Conservation (phyloP, 345 rosid genomes). For the Camelina neglecta region DNA sequence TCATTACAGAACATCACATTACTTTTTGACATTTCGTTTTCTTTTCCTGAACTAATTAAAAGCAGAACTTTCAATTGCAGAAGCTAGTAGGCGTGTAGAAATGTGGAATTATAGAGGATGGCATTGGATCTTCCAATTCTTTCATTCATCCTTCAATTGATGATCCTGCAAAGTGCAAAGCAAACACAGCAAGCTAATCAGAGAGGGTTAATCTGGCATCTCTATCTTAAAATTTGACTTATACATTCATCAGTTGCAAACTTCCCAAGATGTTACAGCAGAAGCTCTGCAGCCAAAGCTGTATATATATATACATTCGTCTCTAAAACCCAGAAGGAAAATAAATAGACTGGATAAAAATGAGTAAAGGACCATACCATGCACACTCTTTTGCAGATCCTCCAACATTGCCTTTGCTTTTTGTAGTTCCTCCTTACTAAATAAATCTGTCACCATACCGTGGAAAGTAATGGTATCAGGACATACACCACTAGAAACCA, state of each 20-base stretch:
- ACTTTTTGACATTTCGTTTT: too few species aligned
- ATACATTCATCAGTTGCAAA: background rate
- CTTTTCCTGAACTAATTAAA: too few species aligned
- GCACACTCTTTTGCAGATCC: conserved; percentile 2
- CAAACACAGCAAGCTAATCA: background rate
- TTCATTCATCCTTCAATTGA: background rate
- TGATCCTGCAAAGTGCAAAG: conserved; percentile 22
- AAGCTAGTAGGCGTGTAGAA: background rate
- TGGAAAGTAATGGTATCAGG: background rate
- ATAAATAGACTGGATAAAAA: background rate
- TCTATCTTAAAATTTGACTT: background rate
- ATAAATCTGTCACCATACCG: background rate
- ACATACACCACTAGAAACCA: conserved; percentile 4
- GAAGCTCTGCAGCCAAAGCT: background rate
- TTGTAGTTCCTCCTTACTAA: conserved; percentile 3
- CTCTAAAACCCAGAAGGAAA: background rate
- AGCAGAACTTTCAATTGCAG: background rate
- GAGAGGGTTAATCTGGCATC: background rate
- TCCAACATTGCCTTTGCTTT: background rate
- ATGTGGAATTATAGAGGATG: background rate
- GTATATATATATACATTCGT: background rate
- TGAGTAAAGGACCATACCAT: background rate
- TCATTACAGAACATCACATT: too few species aligned
- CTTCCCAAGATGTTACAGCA: background rate
- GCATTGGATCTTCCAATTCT: background rate